Evolutionary conservation across 2,329 filamentous ascomycete genomes (phyloP).

Genomic region (Thielaviopsis punctulata): DNA sequence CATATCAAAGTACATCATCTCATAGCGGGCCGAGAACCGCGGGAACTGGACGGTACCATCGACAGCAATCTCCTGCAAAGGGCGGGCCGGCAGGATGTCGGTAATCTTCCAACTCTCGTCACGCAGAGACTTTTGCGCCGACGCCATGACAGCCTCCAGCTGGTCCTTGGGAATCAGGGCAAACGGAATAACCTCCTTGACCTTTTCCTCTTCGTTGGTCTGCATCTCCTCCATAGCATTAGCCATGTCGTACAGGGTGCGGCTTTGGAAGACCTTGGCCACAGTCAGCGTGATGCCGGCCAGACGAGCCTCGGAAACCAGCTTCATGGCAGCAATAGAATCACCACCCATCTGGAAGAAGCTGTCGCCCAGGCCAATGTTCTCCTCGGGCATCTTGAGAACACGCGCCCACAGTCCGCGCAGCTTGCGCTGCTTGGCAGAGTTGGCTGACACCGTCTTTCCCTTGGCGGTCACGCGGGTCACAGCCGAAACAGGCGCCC

Average conservation of each 20-base stretch:
- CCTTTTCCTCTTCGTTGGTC: conserved; percentile 6
- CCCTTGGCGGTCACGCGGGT: conserved; percentile 6
- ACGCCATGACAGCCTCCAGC: conserved; percentile 20
- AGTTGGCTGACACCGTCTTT: conserved; percentile 23
- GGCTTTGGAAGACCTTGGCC: conserved; percentile 35
- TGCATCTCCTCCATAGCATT: conserved; percentile 26
- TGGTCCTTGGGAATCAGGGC: conserved; percentile 20
- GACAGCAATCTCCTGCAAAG: conserved; percentile 42
- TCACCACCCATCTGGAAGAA: conserved; percentile 45
- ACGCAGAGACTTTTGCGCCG: conserved; percentile 33
- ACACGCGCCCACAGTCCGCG: conserved; percentile 31
- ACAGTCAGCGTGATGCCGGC: conserved; percentile 34
- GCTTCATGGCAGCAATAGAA: conserved; percentile 42
- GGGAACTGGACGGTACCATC: conserved; percentile 38
- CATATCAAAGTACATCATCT: conserved; percentile 43
- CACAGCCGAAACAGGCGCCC: conserved; percentile 8
- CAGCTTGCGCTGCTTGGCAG: conserved; percentile 26
- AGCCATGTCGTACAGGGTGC: conserved; percentile 35
- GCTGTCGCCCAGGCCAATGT: conserved; percentile 36
- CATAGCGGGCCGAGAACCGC: conserved; percentile 46
- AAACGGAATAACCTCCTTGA: conserved; percentile 27
- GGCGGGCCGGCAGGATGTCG: conserved; percentile 40
- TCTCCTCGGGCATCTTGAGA: conserved; percentile 25
- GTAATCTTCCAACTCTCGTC: conserved; percentile 32
- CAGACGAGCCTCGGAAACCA: conserved; percentile 36